Conservation (phyloP, 306 rosid species). For the Prunus davidiana region DNA sequence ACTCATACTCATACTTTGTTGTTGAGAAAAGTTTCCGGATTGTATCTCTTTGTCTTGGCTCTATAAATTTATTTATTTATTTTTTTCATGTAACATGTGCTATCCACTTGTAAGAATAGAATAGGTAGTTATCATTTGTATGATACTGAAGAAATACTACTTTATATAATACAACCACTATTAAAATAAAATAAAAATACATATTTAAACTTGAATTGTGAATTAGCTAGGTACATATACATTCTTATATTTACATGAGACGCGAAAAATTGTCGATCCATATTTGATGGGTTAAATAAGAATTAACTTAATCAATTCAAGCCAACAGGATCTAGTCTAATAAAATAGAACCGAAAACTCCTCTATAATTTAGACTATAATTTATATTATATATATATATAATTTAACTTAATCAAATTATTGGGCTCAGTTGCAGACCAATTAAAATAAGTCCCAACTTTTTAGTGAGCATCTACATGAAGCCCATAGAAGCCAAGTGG, state of each 20-base stretch:
- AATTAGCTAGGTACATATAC: no score
- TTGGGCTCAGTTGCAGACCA: not conserved
- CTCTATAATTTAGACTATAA: no score
- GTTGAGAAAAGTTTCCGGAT: not conserved
- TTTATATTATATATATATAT: no score
- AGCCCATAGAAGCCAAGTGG: not conserved
- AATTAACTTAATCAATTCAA: no score
- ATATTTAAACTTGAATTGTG: no score
- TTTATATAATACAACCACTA: no score
- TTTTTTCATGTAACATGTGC: not conserved
- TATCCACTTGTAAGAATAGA: not conserved
- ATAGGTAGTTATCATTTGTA: not conserved
- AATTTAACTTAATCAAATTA: no score
- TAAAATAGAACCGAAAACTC: rapidly evolving
- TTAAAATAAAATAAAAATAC: not conserved
- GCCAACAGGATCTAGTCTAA: no score
- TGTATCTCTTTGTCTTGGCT: not conserved
- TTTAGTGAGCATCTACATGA: not conserved
- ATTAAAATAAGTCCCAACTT: not conserved
- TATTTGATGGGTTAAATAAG: no score
- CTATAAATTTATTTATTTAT: not conserved
- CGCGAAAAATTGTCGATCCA: no score
- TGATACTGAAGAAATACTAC: not conserved
- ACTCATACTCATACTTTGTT: not conserved
- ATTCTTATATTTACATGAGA: no score